These are phyloP conservation scores for Pichia sp. DNA, from an alignment of 1,139 yeast genomes.

Conservation along the genomic window DNA sequence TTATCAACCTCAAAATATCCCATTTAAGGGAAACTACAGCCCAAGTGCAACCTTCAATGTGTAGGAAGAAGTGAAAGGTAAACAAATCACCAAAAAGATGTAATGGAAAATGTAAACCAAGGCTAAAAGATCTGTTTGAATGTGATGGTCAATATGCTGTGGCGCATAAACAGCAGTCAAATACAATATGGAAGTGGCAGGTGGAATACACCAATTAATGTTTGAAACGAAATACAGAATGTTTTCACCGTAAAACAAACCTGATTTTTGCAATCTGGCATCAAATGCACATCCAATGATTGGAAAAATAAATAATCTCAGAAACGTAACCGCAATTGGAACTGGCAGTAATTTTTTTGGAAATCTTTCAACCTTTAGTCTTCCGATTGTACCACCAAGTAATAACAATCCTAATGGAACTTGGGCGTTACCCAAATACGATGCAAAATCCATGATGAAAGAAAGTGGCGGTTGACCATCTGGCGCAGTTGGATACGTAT, in stretches of 20 bases:
- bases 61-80: slow-evolving; percentile 63
- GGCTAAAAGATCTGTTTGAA: slow-evolving; percentile 81
- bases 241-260: slow-evolving; percentile 49
- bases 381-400: slow-evolving; percentile 79
- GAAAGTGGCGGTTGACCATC: slow-evolving; percentile 78
- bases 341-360: slow-evolving; percentile 69
- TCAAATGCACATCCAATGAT: slow-evolving; percentile 55
- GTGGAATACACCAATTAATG: slow-evolving; percentile 72
- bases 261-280: slow-evolving; percentile 35
- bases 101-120: slow-evolving; percentile 66
- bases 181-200: slow-evolving; percentile 78
- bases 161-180: slow-evolving; percentile 79
- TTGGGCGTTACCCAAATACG: slow-evolving; percentile 77
- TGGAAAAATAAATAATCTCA: slow-evolving; percentile 49
- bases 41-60: slow-evolving; percentile 34
- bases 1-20: no score
- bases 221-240: slow-evolving; percentile 62
- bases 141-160: slow-evolving; percentile 47
- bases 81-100: slow-evolving; percentile 44
- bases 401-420: slow-evolving; percentile 81
- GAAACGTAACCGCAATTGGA: slow-evolving; percentile 34
- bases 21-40: no score
- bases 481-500: slow-evolving; percentile 57
- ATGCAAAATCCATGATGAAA: slow-evolving; percentile 70
- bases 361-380: slow-evolving; percentile 51